A percentile compares a stretch with the other conserved stretches of the same genome.
Evolutionary conservation across 345 rosid genomes (phyloP).

Genomic region (Citrus unshiu): DNA sequence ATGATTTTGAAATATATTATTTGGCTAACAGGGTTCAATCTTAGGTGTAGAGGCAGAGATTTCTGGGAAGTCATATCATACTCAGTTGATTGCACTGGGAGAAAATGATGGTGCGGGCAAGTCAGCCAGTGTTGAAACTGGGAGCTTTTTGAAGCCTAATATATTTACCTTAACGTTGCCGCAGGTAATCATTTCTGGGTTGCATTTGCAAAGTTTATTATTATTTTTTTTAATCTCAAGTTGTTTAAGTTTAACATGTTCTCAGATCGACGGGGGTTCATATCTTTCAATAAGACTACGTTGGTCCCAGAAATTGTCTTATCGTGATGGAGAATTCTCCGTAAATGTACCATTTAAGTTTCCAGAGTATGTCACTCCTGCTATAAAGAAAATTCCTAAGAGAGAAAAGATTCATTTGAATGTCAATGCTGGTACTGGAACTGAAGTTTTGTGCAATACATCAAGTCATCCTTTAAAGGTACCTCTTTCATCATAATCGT

Average conservation of each 20-base stretch:
- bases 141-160: constrained; percentile 62
- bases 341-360: constrained; percentile 71
- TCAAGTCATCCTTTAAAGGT: constrained; percentile 92
- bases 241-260: not conserved
- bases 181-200: constrained; percentile 35
- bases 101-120: constrained; percentile 44
- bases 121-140: constrained; percentile 38
- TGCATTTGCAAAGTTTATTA: not conserved
- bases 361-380: constrained; percentile 83
- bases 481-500: constrained; percentile 1
- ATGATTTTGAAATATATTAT: constrained; percentile 26
- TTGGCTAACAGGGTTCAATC: constrained; percentile 96
- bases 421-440: constrained; percentile 58
- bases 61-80: constrained; percentile 53
- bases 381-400: constrained; percentile 65
- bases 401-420: constrained; percentile 74
- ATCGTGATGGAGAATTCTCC: constrained; percentile 50
- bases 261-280: constrained; percentile 85
- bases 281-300: constrained; percentile 57
- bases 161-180: constrained; percentile 76
- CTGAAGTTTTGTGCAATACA: constrained; percentile 58
- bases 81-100: constrained; percentile 41
- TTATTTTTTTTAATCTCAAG: not conserved
- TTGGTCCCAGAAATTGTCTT: constrained; percentile 78
- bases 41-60: constrained; percentile 90